A percentile compares a stretch with the other conserved stretches of the same genome.
These are phyloP conservation scores for Fusarium papillatum DNA, from an alignment of 2,329 filamentous ascomycete species.

Conservation along the genomic window DNA sequence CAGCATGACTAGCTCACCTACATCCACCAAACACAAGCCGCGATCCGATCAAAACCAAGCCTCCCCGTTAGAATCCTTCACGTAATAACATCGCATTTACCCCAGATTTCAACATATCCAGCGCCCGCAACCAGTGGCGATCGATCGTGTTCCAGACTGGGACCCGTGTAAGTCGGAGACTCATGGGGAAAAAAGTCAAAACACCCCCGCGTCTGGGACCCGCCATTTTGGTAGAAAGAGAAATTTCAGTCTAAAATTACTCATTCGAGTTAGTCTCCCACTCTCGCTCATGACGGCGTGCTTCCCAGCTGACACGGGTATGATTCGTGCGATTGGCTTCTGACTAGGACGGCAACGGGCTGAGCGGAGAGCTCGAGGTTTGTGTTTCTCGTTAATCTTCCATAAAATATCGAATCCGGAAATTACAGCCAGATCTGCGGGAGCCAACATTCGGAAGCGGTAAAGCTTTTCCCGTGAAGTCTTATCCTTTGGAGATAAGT, in stretches of 20 bases:
- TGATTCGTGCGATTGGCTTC: constrained; percentile 17
- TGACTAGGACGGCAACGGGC: not conserved
- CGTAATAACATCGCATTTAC: constrained; percentile 10
- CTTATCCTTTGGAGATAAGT: not conserved
- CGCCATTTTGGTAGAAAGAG: constrained; percentile 3
- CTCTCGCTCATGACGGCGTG: not conserved
- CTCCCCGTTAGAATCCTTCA: constrained; percentile 5
- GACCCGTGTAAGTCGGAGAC: not conserved
- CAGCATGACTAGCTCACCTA: not conserved
- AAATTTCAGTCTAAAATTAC: constrained; percentile 33
- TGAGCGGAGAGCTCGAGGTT: not conserved
- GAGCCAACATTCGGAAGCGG: not conserved
- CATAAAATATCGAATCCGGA: not conserved
- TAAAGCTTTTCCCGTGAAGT: not conserved
- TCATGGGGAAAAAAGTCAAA: not conserved
- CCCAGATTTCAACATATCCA: constrained; percentile 2
- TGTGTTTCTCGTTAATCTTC: not conserved
- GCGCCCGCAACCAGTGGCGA: constrained; percentile 16
- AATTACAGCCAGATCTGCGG: constrained; percentile 2
- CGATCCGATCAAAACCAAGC: not conserved
- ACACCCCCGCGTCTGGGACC: not conserved
- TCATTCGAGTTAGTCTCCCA: constrained; percentile 11
- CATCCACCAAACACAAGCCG: not conserved
- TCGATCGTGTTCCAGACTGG: constrained; percentile 19
- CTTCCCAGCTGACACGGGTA: not conserved